Evolutionary conservation across 208 protist species (phyloP), one percentile per base, ranked within the genome.

Genomic region (Trypanosoma theileri): DNA sequence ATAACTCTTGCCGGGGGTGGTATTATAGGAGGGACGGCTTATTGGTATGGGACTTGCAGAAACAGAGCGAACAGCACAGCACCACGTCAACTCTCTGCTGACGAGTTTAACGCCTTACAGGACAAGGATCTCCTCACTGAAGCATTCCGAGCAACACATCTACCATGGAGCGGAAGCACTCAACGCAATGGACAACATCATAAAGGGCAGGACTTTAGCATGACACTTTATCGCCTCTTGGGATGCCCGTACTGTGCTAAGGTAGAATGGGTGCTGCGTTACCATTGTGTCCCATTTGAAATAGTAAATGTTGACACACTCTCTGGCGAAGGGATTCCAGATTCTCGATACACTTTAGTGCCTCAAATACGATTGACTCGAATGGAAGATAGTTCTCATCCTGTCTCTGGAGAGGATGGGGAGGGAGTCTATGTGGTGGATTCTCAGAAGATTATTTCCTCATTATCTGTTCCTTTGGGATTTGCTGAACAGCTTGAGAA

Each of bases 231-330:
- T 68, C 81, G 84, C 0, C 76, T 93, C 4, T 74, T 90, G 14
- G 86, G 88, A 28, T 96, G 91, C 65, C 91, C 91, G 4, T 94
- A 88, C 68, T 96, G 86, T 60, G 88, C 80, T 17, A 96, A 94
- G 71, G 87, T 96, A 46, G 74, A 92, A 66, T 78, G 81, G 22
- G 64, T 95, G 35, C 78, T 96, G 41, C 71, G 71, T 57, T 89
- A 79, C 58, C 53, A 86, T 63, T 55, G 73, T 63, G 84, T 96
- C 3, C 82, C 89, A 3, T 96, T 91, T 66, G 66, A 77, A 19
- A 77, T 80, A 26, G 76, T 91, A 1, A 63, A 75, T 52, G 75
- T 96, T 51, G 84, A 95, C 63, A 86, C 91, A 6, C 63, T 96
- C 31, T 82, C 65, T 42, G 87, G 85, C 16, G 51, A 65, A 10